Evolutionary conservation across 2,329 filamentous ascomycete species (phyloP).

Genomic region (Metarhizium brunneum): DNA sequence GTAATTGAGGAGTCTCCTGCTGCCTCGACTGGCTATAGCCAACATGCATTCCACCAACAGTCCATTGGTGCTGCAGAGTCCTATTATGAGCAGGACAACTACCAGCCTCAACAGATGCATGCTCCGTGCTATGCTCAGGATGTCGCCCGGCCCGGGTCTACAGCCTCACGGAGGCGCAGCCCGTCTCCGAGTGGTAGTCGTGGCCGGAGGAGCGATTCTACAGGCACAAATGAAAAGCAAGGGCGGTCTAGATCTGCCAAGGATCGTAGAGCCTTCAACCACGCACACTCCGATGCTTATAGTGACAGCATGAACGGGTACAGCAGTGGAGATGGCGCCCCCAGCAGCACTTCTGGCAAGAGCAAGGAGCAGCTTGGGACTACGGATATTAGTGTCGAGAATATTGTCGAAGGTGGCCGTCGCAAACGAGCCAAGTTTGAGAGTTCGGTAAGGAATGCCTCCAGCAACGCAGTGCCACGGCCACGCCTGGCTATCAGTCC

Average conservation of each 20-base stretch:
- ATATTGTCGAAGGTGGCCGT: slow-evolving; percentile 94
- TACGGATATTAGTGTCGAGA: slow-evolving; percentile 95
- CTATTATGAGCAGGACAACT: slow-evolving; percentile 45
- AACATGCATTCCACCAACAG: slow-evolving; percentile 34
- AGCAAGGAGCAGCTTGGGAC: slow-evolving; percentile 81
- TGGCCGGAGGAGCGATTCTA: slow-evolving; percentile 70
- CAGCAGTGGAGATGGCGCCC: slow-evolving; percentile 78
- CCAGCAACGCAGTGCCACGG: neutral
- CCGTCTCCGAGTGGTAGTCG: slow-evolving; percentile 60
- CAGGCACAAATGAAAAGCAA: slow-evolving; percentile 53
- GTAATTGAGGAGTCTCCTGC: slow-evolving; percentile 56
- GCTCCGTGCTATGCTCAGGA: slow-evolving; percentile 47
- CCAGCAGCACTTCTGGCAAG: slow-evolving; percentile 63
- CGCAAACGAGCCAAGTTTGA: slow-evolving; percentile 92
- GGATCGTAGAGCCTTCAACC: slow-evolving; percentile 43
- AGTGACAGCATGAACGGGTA: slow-evolving; percentile 64
- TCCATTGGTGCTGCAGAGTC: slow-evolving; percentile 28
- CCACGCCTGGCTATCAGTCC: neutral
- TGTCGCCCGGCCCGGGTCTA: slow-evolving; percentile 58
- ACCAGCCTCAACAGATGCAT: slow-evolving; percentile 32
- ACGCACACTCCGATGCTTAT: slow-evolving; percentile 47
- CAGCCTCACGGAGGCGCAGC: slow-evolving; percentile 67
- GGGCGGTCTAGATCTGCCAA: slow-evolving; percentile 60
- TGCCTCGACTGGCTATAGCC: slow-evolving; percentile 39
- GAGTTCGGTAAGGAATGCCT: slow-evolving; percentile 69